Percentiles rank a stretch among this genome's conserved stretches.
Conservation (phyloP, 1,284 basidiomycete genomes). For the Vanrija humicola region DNA sequence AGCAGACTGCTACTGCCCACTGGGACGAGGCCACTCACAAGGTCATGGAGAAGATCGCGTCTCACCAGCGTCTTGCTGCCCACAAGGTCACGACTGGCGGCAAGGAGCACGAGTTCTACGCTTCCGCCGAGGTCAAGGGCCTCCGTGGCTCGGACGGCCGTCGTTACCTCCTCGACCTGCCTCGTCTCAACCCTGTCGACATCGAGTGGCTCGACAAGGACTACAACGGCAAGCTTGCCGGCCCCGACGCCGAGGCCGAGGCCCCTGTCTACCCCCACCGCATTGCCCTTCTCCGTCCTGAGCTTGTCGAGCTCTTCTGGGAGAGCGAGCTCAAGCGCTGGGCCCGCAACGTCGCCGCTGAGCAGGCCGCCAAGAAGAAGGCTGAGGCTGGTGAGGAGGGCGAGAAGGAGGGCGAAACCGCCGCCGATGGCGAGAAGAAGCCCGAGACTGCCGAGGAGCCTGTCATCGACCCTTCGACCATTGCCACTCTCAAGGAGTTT, state of each 20-base stretch:
- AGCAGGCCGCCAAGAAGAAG: conserved; percentile 27
- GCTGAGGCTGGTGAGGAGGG: conserved; percentile 21
- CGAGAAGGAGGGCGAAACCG: conserved; percentile 15
- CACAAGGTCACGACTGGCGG: conserved; percentile 53
- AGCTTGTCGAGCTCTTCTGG: conserved; percentile 56
- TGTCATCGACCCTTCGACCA: conserved; percentile 17
- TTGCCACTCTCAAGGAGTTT: conserved; percentile 47
- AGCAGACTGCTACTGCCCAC: conserved; percentile 51
- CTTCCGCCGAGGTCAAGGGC: conserved; percentile 57
- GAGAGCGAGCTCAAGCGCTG: conserved; percentile 55
- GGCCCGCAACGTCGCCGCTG: conserved; percentile 51
- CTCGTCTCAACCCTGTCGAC: conserved; percentile 55
- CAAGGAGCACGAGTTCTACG: conserved; percentile 52
- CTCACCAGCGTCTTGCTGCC: conserved; percentile 52
- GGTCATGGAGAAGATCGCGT: conserved; percentile 53
- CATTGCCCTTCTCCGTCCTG: conserved; percentile 56
- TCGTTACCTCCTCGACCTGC: conserved; percentile 56
- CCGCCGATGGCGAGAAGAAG: conserved; percentile 9
- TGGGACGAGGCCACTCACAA: conserved; percentile 53
- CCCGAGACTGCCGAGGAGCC: conserved; percentile 13
- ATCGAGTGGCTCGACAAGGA: conserved; percentile 57
- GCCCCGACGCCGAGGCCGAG: conserved; percentile 21
- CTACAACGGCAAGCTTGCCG: conserved; percentile 39
- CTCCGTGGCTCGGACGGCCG: conserved; percentile 56
- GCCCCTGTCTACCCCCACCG: conserved; percentile 53